Conservation (phyloP, 208 protist species). For the Strigomonas culicis region DNA sequence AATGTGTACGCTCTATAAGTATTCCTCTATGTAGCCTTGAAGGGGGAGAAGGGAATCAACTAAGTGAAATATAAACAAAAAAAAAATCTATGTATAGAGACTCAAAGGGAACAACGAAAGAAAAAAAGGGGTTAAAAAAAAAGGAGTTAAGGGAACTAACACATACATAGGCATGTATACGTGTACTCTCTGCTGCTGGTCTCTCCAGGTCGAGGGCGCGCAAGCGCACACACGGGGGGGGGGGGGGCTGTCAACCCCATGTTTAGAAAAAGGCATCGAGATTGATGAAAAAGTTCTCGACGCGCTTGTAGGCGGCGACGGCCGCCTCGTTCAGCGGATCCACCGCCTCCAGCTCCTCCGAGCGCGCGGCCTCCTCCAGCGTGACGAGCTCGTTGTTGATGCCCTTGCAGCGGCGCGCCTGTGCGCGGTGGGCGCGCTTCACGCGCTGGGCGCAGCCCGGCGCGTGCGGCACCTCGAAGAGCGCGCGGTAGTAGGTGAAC, state of each 20-base stretch:
- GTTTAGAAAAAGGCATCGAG: conserved; percentile 53
- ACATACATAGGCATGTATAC: background rate
- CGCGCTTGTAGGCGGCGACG: conserved; percentile 81
- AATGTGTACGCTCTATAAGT: too few species aligned
- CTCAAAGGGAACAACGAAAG: conserved; percentile 4
- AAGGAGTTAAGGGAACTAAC: background rate
- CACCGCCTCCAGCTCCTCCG: conserved; percentile 44
- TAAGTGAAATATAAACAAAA: background rate
- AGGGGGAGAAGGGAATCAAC: too few species aligned
- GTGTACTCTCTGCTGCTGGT: background rate
- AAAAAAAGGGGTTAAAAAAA: conserved; percentile 1
- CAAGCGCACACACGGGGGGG: too few species aligned
- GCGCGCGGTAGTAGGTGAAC: conserved; percentile 84
- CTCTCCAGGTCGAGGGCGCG: too few species aligned
- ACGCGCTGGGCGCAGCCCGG: conserved; percentile 56
- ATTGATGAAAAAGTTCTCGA: conserved; percentile 81
- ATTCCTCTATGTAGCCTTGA: too few species aligned
- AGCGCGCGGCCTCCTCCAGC: conserved; percentile 41
- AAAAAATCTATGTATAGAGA: background rate
- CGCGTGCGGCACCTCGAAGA: conserved; percentile 86
- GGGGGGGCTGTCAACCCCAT: too few species aligned
- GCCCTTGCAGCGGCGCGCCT: conserved; percentile 67
- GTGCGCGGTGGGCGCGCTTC: conserved; percentile 57
- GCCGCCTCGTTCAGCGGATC: conserved; percentile 66
- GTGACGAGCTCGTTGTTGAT: conserved; percentile 64